Base-by-base conservation (phyloP, 2,329 filamentous ascomycete species). In the Sporothrix euskadiensis region DNA sequence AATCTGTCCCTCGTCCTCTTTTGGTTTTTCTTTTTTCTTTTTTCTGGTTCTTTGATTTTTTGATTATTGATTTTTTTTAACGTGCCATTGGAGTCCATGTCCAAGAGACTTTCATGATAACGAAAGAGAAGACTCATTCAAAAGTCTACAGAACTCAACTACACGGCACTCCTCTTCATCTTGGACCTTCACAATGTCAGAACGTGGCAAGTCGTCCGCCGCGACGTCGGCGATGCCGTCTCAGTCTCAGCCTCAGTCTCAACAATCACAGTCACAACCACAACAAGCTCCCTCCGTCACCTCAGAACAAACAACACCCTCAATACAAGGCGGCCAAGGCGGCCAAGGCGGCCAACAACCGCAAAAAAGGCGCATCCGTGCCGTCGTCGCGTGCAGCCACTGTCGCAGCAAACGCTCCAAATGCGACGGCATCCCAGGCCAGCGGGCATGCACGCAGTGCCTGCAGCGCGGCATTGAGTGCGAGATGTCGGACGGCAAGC, bases 341-440 rank as follows among this genome's bases (percentile, higher is more conserved):
- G n/a, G n/a, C n/a, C 41, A 44, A 44, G 63, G 39, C 35, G 2
- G 35, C 35, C 35, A 5, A 1, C 19, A 57, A 9, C 59, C 66
- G 9, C 63, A 35, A 14, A 74, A 74, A 59, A 74, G 73, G 10
- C 73, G 73, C 26, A 73, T 73, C 30, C 71, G 73, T 5, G 73
- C 73, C 32, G 59, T 73, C 12, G 71, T 74, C 8, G 73, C 73
- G 26, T 74, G 73, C 71, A 74, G 71, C 61, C 69, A 74, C 69
- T 74, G 73, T 47, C 73, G 71, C 59, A 74, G 54, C 71, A 74
- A 74, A 30, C 71, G 73, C 16, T 63, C 49, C 41, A 73, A 73
- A 44, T 74, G 73, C 66, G 73, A 74, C 66, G 73, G 73, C 49
- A 52, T 74, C 19, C 73, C 73, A 0, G 70, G 73, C n/a, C 65